Conservation (phyloP, 2,329 filamentous ascomycete species). For the Pyricularia pennisetigena region DNA sequence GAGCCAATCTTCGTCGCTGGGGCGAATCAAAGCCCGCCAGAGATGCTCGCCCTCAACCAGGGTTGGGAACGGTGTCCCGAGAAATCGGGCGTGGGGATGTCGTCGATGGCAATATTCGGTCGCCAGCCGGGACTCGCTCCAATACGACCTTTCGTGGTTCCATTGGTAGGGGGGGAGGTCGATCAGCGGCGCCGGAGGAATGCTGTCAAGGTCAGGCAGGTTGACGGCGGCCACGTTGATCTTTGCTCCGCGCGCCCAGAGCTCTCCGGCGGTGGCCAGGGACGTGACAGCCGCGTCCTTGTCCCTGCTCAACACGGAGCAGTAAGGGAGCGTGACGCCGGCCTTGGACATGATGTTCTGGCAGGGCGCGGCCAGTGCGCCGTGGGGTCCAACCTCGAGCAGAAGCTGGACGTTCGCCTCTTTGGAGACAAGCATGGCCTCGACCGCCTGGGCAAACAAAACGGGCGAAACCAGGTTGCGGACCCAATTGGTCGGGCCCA, state of each 20-base stretch:
- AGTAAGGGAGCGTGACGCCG: conserved; percentile 19
- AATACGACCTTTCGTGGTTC: conserved; percentile 10
- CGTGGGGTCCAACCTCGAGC: no score
- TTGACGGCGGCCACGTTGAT: conserved; percentile 6
- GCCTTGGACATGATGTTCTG: conserved; percentile 4
- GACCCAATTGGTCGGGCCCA: conserved; percentile 18
- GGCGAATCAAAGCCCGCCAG: conserved; percentile 26
- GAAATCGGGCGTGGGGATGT: conserved; percentile 21
- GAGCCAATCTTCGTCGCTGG: conserved; percentile 32
- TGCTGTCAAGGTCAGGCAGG: conserved; percentile 6
- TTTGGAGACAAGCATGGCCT: conserved; percentile 8
- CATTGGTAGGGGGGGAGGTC: conserved; percentile 11
- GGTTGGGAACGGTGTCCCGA: conserved; percentile 20
- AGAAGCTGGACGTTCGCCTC: conserved; percentile 12
- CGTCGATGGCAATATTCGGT: conserved; percentile 21
- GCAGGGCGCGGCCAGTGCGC: no score
- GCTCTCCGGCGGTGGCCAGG: conserved; percentile 1
- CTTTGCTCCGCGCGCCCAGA: conserved; percentile 2
- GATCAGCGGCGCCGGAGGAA: conserved; percentile 3
- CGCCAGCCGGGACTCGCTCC: conserved; percentile 16
- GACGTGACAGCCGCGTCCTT: conserved; percentile 6
- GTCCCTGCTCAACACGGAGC: conserved; percentile 22
- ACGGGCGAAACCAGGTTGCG: conserved; percentile 20
- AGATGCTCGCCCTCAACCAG: conserved; percentile 23
- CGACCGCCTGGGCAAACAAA: conserved; percentile 15